phyloP scores from a whole-genome alignment of 1,139 yeast species.

The Yamadazyma friedrichii region DNA sequence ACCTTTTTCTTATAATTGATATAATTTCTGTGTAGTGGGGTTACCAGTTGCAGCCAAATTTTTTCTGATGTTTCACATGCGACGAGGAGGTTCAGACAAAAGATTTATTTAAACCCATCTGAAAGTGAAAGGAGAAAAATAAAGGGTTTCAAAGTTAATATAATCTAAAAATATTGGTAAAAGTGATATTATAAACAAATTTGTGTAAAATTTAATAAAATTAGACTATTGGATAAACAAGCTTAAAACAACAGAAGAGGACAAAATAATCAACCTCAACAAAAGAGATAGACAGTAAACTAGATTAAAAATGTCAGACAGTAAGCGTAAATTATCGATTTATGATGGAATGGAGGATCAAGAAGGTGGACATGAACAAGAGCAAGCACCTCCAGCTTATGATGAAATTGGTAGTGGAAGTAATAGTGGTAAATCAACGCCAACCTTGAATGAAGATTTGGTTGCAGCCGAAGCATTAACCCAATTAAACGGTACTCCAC shows the following conservation, averaged over 20 bases:
- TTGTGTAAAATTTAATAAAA: too few species aligned
- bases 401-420: conserved; percentile 1
- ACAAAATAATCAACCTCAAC: neutral
- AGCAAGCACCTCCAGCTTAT: conserved; percentile 6
- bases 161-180: too few species aligned
- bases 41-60: conserved; percentile 6
- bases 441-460: conserved; percentile 9
- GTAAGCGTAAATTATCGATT: conserved; percentile 7
- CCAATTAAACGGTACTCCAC: conserved; percentile 24
- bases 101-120: conserved; percentile 1
- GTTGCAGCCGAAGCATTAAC: conserved; percentile 45
- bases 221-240: too few species aligned
- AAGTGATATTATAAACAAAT: too few species aligned
- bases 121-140: neutral
- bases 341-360: conserved; percentile 3
- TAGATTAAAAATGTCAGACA: conserved; percentile 6
- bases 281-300: neutral
- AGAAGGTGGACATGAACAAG: neutral
- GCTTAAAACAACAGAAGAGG: too few species aligned
- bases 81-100: conserved; percentile 5
- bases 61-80: conserved; percentile 9
- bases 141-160: too few species aligned
- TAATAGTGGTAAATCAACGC: conserved; percentile 8
- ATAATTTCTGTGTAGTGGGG: too few species aligned
- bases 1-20: too few species aligned